Conservation (phyloP, 2,329 filamentous ascomycete species). For the Juglanconis oblonga region DNA sequence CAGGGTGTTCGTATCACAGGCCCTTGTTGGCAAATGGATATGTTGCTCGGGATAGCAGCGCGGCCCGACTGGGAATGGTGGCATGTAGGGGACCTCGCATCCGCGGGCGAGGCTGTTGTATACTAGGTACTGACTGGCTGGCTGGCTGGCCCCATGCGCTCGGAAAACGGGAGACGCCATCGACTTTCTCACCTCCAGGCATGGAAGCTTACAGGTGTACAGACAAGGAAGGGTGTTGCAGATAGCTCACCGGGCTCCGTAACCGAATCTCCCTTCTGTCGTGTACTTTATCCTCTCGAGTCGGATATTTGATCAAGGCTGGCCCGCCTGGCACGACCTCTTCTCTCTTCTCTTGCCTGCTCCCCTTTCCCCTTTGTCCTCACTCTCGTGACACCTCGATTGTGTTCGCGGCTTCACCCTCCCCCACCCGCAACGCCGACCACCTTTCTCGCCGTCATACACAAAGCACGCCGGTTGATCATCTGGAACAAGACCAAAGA, state of each 20-base stretch:
- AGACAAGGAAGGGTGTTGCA: not conserved
- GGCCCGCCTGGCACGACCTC: too few relatives aligned
- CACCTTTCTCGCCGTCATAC: not conserved
- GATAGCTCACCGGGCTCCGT: not conserved
- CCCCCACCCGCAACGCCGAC: not conserved
- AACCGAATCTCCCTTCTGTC: not conserved
- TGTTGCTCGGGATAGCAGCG: not conserved
- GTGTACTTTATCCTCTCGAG: not conserved
- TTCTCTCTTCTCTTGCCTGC: not conserved
- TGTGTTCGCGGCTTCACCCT: not conserved
- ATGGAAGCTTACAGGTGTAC: not conserved
- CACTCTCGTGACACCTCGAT: not conserved
- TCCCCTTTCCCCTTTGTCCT: not conserved
- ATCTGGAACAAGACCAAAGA: slow-evolving; percentile 19
- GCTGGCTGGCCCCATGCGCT: not conserved
- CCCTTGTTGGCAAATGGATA: not conserved
- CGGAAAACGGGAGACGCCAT: slow-evolving; percentile 1
- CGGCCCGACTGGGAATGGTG: slow-evolving; percentile 1
- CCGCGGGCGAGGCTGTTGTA: not conserved
- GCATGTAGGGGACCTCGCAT: not conserved
- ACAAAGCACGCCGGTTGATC: slow-evolving; percentile 7
- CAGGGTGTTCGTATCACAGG: not conserved
- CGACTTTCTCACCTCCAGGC: not conserved
- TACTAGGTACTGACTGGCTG: not conserved
- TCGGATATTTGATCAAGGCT: too few relatives aligned